Percentiles rank a stretch among this genome's conserved stretches.
These are phyloP conservation scores for Neoarthrinium moseri DNA, from an alignment of 2,329 filamentous ascomycete species.

Conservation along the genomic window DNA sequence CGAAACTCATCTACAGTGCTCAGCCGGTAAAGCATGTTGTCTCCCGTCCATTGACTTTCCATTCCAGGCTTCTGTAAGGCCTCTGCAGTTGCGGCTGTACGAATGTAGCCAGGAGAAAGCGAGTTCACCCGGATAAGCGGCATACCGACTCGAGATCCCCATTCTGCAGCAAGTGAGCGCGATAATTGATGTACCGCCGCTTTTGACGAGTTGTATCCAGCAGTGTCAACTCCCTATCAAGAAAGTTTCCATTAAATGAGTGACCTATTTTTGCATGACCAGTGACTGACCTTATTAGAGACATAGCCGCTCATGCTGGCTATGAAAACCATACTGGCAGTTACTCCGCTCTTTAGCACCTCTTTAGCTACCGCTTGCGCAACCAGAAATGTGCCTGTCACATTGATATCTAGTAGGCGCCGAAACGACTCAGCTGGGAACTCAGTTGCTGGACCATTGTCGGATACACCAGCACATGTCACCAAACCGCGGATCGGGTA, in stretches of 20 bases:
- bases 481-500: conserved; percentile 30
- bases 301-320: conserved; percentile 50
- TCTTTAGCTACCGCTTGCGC: conserved; percentile 45
- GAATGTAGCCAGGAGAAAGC: conserved; percentile 51
- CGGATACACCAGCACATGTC: conserved; percentile 29
- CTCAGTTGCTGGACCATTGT: conserved; percentile 22
- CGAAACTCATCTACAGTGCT: conserved; percentile 33
- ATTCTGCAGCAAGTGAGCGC: conserved; percentile 51
- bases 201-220: conserved; percentile 54
- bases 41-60: conserved; percentile 24
- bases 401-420: conserved; percentile 39
- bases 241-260: too few species aligned
- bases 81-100: conserved; percentile 36
- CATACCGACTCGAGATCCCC: conserved; percentile 38
- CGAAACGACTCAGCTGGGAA: conserved; percentile 23
- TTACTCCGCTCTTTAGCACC: conserved; percentile 43
- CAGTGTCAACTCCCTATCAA: conserved; percentile 37
- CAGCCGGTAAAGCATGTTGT: conserved; percentile 32
- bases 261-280: too few species aligned
- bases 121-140: conserved; percentile 51
- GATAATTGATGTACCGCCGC: conserved; percentile 51
- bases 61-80: conserved; percentile 28
- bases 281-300: conserved; percentile 44
- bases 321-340: conserved; percentile 46
- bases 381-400: conserved; percentile 45